Base-by-base conservation (phyloP, 441 rosid genomes). In the Syzygium syzygioides region DNA sequence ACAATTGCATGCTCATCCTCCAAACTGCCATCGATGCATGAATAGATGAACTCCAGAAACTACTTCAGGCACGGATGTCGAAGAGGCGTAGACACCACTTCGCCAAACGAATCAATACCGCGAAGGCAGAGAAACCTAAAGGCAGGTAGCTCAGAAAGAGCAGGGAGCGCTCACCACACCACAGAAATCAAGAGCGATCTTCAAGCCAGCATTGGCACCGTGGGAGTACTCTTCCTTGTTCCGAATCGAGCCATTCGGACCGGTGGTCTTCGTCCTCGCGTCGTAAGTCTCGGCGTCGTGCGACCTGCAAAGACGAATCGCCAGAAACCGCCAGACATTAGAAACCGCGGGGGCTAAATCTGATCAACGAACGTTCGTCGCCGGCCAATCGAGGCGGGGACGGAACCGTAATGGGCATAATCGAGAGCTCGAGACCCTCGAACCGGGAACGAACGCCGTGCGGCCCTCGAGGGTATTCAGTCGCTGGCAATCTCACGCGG, bases 241-340 rank as follows among this genome's bases (percentile, higher is more conserved):
- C 92, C 98, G 93, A 32, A 98, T 97, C 34, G 99, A 98, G 87
- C 98, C 99, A 91, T 95, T 96, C 45, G 99, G 93, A 88, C 98
- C 99, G 37, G 37, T 98, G 8, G 99, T 98, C 91, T 94, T 98
- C 79, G 97, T 91, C 87, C 85, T 93, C 89, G 92, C 97, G 91
- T 95, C n/a, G n/a, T 95, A 95, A 8, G 99, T 97, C 86, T n/a
- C n/a, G n/a, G n/a, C n/a, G n/a, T n/a, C n/a, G n/a, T n/a, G 98
- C 98, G 12, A 98, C 86, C 99, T 97, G 90, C 90, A 92, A 88
- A 88, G 88, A 60, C 79, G 83, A 62, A 87, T 30, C 50, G 80
- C 54, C 1, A 13, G 30, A 50, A 84, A 25, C n/a, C 50, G 37
- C 50, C 56, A 83, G 32, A 48, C 57, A 25, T 11, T 52, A 85